Percentiles rank a stretch among this genome's conserved stretches.
Conservation (phyloP, 257 asterid species). For the Solanum tarijense region DNA sequence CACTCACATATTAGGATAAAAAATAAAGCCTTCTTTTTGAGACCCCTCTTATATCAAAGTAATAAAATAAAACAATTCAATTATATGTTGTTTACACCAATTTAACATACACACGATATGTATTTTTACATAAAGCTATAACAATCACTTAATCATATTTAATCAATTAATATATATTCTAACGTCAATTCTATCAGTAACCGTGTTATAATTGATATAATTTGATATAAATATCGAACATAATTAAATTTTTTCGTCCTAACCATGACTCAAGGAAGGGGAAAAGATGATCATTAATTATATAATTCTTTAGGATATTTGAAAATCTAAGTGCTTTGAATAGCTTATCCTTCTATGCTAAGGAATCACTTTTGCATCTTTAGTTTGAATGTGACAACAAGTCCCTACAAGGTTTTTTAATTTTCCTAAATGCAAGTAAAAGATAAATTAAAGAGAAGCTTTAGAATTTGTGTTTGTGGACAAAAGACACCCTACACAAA, state of each 20-base stretch:
- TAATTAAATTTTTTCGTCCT: neutral
- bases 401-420: neutral
- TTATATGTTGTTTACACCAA: neutral
- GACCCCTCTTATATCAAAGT: fast-evolving
- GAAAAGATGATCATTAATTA: neutral
- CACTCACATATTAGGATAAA: neutral
- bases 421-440: neutral
- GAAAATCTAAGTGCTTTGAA: neutral
- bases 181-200: fast-evolving
- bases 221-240: neutral
- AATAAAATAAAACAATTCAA: neutral
- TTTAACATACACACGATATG: fast-evolving
- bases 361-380: constrained; percentile 3
- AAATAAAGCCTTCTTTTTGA: neutral
- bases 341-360: neutral
- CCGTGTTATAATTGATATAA: fast-evolving
- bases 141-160: fast-evolving
- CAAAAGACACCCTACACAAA: neutral
- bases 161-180: neutral
- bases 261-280: neutral
- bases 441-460: neutral
- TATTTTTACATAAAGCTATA: neutral
- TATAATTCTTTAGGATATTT: neutral
- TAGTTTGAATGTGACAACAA: neutral
- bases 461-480: neutral